Conservation (phyloP, 1,284 basidiomycete species). For the Caloboletus firmus region DNA sequence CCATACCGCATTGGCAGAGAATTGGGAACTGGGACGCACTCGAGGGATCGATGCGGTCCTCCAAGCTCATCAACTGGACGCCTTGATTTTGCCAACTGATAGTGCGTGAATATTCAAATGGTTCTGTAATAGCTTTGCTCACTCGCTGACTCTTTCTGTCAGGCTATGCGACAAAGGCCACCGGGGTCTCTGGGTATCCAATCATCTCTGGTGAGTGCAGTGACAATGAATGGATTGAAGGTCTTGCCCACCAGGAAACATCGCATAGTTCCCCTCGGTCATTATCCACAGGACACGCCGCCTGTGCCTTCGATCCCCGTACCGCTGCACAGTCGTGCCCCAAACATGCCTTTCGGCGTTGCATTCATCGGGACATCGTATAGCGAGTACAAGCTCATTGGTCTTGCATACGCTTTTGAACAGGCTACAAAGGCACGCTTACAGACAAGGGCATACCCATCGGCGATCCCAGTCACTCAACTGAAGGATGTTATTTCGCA, state of each 20-base stretch:
- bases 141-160: not conserved
- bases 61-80: conserved; percentile 44
- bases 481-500: conserved; percentile 41
- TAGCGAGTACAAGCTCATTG: conserved; percentile 49
- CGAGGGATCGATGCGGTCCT: conserved; percentile 49
- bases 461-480: conserved; percentile 52
- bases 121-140: not conserved
- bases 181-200: conserved; percentile 32
- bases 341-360: conserved; percentile 53
- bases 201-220: conserved; percentile 29
- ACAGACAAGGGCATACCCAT: conserved; percentile 41
- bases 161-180: conserved; percentile 28
- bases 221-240: not conserved
- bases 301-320: conserved; percentile 26
- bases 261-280: conserved; percentile 33
- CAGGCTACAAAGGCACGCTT: conserved; percentile 52
- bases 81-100: conserved; percentile 44
- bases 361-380: conserved; percentile 53
- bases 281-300: conserved; percentile 36
- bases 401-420: conserved; percentile 55
- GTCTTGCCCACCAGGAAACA: conserved; percentile 8
- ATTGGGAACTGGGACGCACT: conserved; percentile 40
- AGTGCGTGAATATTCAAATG: conserved; percentile 20
- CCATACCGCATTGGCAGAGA: conserved; percentile 38
- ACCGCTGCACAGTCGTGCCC: conserved; percentile 34